A percentile compares a stretch with the other conserved stretches of the same genome.
Evolutionary conservation across 495 filamentous ascomycete genomes (phyloP).

Genomic region (Neurospora tetrasperma): DNA sequence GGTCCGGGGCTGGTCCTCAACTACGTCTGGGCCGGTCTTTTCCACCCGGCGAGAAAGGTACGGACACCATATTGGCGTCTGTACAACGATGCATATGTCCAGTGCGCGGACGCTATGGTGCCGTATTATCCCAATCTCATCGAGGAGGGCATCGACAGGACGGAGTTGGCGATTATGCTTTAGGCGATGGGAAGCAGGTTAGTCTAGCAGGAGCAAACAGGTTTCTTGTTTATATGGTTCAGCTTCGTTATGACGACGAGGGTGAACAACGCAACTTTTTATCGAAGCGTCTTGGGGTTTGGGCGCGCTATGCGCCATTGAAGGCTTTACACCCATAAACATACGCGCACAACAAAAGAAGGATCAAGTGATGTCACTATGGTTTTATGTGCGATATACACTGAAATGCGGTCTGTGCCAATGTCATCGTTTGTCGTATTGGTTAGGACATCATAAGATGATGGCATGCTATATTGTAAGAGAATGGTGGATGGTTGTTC

Average conservation of each 20-base stretch:
- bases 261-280: background rate
- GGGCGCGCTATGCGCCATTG: background rate
- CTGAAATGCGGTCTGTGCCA: background rate
- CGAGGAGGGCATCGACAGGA: slow-evolving; percentile 61
- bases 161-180: slow-evolving; percentile 76
- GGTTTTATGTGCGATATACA: background rate
- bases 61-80: slow-evolving; percentile 85
- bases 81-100: slow-evolving; percentile 97
- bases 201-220: background rate
- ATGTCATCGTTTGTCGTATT: background rate
- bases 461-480: background rate
- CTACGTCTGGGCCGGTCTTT: slow-evolving; percentile 94
- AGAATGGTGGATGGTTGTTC: background rate
- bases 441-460: background rate
- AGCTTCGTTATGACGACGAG: background rate
- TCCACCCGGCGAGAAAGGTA: slow-evolving; percentile 93
- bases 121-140: slow-evolving; percentile 86
- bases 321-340: background rate
- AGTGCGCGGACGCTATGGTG: slow-evolving; percentile 85
- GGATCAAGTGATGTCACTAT: background rate
- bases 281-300: background rate
- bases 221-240: background rate
- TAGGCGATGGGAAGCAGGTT: slow-evolving; percentile 29
- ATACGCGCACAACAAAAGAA: background rate
- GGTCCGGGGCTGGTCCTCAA: slow-evolving; percentile 89